These are phyloP conservation scores for Cladosporium sp. DNA, from an alignment of 2,329 filamentous ascomycete genomes.

Conservation along the genomic window DNA sequence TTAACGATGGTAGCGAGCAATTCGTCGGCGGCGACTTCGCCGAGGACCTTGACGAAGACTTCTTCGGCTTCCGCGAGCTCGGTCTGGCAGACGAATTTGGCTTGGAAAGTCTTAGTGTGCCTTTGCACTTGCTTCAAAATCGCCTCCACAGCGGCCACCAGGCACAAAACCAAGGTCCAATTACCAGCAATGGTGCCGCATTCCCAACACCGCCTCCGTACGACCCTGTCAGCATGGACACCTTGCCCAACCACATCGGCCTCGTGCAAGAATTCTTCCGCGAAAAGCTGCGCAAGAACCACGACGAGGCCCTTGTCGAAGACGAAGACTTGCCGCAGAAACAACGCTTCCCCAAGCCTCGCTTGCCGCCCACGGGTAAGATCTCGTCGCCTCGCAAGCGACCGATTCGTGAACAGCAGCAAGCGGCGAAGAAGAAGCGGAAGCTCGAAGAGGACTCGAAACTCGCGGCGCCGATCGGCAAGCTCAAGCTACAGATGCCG, in stretches of 20 bases:
- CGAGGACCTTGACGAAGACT: constrained; percentile 95
- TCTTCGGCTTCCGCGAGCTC: constrained; percentile 96
- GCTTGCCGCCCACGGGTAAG: constrained; percentile 71
- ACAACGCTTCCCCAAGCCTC: constrained; percentile 65
- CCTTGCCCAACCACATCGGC: constrained; percentile 74
- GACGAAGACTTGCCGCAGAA: constrained; percentile 93
- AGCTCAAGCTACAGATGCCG: constrained; percentile 44
- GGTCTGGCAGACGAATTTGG: constrained; percentile 90
- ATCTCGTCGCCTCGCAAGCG: constrained; percentile 81
- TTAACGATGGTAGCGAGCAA: constrained; percentile 95
- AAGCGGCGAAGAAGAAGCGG: constrained; percentile 82
- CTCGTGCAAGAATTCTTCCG: constrained; percentile 89
- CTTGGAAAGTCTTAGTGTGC: constrained; percentile 80
- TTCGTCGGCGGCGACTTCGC: constrained; percentile 96
- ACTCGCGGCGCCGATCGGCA: constrained; percentile 47
- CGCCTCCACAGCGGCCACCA: constrained; percentile 83
- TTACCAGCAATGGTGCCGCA: constrained; percentile 54
- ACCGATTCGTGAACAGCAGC: constrained; percentile 75
- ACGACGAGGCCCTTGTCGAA: constrained; percentile 78
- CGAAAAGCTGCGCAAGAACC: constrained; percentile 78
- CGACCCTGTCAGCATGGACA: constrained; percentile 75
- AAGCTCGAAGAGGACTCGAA: constrained; percentile 50
- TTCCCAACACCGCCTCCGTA: constrained; percentile 67
- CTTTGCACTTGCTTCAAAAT: constrained; percentile 87
- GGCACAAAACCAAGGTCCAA: constrained; percentile 64